Percentiles rank a stretch among this genome's conserved stretches.
These are phyloP conservation scores for Talaromyces borbonicus DNA, from an alignment of 495 filamentous ascomycete species.

Conservation along the genomic window DNA sequence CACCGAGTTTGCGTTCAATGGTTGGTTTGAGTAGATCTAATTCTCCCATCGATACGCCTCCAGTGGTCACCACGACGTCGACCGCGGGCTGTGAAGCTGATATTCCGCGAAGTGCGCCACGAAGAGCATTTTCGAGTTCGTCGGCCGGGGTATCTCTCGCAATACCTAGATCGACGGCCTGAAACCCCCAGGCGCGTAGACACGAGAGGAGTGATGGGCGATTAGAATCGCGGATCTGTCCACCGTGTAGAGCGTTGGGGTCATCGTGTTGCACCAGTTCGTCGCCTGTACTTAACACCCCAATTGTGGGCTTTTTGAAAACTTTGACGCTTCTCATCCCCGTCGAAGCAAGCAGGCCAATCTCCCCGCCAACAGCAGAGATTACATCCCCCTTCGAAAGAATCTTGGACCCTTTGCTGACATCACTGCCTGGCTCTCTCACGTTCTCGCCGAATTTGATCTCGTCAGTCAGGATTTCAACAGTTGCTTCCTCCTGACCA, in stretches of 20 bases:
- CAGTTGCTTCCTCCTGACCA: slow-evolving; percentile 70
- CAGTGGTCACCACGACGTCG: slow-evolving; percentile 84
- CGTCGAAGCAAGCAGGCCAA: slow-evolving; percentile 80
- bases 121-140: slow-evolving; percentile 67
- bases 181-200: slow-evolving; percentile 63
- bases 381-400: slow-evolving; percentile 68
- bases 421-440: slow-evolving; percentile 83
- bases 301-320: slow-evolving; percentile 69
- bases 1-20: slow-evolving; percentile 80
- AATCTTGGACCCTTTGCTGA: slow-evolving; percentile 55
- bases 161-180: slow-evolving; percentile 79
- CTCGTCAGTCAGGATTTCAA: slow-evolving; percentile 73
- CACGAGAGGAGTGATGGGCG: slow-evolving; percentile 75
- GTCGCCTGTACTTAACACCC: slow-evolving; percentile 88
- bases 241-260: slow-evolving; percentile 51
- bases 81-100: slow-evolving; percentile 28
- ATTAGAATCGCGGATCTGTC: slow-evolving; percentile 91
- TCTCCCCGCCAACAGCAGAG: slow-evolving; percentile 77
- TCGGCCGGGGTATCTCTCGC: slow-evolving; percentile 62
- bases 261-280: slow-evolving; percentile 76
- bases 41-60: slow-evolving; percentile 97
- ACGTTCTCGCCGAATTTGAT: slow-evolving; percentile 78
- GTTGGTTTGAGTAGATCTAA: slow-evolving; percentile 95
- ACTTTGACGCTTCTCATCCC: slow-evolving; percentile 64
- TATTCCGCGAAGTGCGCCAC: slow-evolving; percentile 54